Evolutionary conservation across 768 basidiomycete genomes (phyloP).

Genomic region (Collybia sordida): DNA sequence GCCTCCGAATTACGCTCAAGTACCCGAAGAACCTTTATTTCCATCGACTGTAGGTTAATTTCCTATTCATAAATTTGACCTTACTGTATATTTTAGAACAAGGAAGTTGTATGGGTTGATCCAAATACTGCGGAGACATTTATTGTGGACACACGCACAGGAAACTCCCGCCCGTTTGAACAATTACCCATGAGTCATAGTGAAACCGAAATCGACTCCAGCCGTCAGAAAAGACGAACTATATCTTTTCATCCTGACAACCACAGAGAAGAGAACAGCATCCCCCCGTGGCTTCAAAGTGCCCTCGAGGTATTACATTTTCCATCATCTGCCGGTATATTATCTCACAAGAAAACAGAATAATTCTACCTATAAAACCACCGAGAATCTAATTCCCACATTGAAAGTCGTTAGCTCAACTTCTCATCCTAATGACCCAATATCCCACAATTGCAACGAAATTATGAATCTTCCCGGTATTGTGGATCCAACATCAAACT

Average conservation of each 20-base stretch:
- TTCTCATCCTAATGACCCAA: not conserved
- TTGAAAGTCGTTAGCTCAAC: constrained; percentile 16
- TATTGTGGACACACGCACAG: constrained; percentile 65
- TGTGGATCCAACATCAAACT: constrained; percentile 6
- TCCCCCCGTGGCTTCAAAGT: constrained; percentile 65
- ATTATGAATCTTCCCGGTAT: not conserved
- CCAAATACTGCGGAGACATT: constrained; percentile 58
- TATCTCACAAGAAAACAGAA: constrained; percentile 47
- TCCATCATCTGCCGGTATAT: not conserved
- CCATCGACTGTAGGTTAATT: constrained; percentile 4
- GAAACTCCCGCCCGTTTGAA: constrained; percentile 54
- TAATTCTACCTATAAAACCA: constrained; percentile 38
- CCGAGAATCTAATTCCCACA: constrained; percentile 48
- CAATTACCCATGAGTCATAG: constrained; percentile 9
- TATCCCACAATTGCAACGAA: not conserved
- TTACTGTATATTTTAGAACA: constrained; percentile 18
- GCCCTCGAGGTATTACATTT: constrained; percentile 44
- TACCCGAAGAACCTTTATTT: not conserved
- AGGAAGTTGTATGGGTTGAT: constrained; percentile 59
- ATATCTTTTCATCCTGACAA: constrained; percentile 22
- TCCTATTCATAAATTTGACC: not conserved
- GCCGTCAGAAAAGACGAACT: constrained; percentile 21
- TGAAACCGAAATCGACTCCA: constrained; percentile 7
- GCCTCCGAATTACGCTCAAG: not conserved
- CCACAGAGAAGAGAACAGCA: not conserved